phyloP scores from a whole-genome alignment of 1,139 yeast species.

The Pichia sorboxylosa region DNA sequence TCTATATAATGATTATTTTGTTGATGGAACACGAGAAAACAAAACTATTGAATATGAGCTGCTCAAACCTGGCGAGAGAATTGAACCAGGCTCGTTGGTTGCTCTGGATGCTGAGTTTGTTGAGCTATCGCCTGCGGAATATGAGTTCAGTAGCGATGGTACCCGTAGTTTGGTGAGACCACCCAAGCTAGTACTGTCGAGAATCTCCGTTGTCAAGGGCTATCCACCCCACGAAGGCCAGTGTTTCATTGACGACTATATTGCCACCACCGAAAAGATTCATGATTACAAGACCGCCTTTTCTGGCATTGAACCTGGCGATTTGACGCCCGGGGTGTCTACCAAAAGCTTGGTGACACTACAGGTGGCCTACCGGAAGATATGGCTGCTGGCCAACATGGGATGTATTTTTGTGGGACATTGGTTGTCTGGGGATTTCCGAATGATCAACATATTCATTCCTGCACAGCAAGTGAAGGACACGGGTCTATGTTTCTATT shows the following conservation, averaged over 20 bases:
- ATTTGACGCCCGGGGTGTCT: slow-evolving; percentile 64
- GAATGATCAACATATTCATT: slow-evolving; percentile 84
- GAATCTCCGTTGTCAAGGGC: slow-evolving; percentile 81
- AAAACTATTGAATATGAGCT: slow-evolving; percentile 53
- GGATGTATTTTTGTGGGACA: slow-evolving; percentile 96
- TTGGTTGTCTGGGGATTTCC: slow-evolving; percentile 81
- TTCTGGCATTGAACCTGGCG: slow-evolving; percentile 91
- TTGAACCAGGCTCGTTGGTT: slow-evolving; percentile 60
- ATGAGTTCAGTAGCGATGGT: slow-evolving; percentile 69
- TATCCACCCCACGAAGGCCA: slow-evolving; percentile 54
- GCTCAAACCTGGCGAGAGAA: slow-evolving; percentile 57
- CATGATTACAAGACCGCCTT: slow-evolving; percentile 81
- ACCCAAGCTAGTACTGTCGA: slow-evolving; percentile 64
- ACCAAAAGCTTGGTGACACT: slow-evolving; percentile 61
- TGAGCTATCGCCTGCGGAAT: slow-evolving; percentile 63
- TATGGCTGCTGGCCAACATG: slow-evolving; percentile 78
- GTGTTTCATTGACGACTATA: slow-evolving; percentile 90
- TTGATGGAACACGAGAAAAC: slow-evolving; percentile 53
- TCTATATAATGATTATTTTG: slow-evolving; percentile 66
- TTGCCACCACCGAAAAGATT: slow-evolving; percentile 59
- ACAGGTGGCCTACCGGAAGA: slow-evolving; percentile 74
- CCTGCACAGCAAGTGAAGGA: slow-evolving; percentile 81
- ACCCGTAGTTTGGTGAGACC: slow-evolving; percentile 57
- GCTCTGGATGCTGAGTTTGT: slow-evolving; percentile 99
- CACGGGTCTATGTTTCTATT: slow-evolving; percentile 70